Evolutionary conservation across 352 stramenopile species (phyloP).

Genomic region (Pythium plurisporium): DNA sequence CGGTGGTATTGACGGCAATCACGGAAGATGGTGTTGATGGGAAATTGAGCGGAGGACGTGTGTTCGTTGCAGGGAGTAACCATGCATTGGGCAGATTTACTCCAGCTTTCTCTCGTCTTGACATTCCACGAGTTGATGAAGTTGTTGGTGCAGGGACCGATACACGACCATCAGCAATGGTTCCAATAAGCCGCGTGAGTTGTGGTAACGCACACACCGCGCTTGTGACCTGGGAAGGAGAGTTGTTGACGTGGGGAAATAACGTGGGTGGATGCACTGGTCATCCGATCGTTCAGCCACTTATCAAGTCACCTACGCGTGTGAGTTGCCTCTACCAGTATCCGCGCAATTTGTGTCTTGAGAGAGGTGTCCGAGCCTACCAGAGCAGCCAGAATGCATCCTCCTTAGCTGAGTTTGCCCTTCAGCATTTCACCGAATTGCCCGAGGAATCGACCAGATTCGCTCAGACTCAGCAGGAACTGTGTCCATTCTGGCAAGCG

Average conservation of each 20-base stretch:
- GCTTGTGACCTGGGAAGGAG: slow-evolving; percentile 50
- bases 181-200: slow-evolving; percentile 40
- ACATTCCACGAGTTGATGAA: slow-evolving; percentile 7
- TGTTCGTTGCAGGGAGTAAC: slow-evolving; percentile 66
- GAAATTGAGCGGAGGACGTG: slow-evolving; percentile 24
- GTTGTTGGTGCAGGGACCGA: too few relatives aligned
- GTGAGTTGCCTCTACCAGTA: slow-evolving; percentile 60
- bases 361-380: slow-evolving; percentile 23
- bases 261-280: slow-evolving; percentile 65
- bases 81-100: slow-evolving; percentile 63
- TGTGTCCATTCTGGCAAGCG: slow-evolving; percentile 77
- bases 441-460: slow-evolving; percentile 16
- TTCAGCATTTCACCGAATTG: slow-evolving; percentile 16
- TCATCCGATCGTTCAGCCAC: slow-evolving; percentile 31
- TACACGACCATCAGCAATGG: neutral
- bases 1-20: slow-evolving; percentile 39
- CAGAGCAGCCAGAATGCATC: slow-evolving; percentile 69
- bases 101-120: slow-evolving; percentile 40
- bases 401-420: slow-evolving; percentile 38
- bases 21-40: slow-evolving; percentile 6
- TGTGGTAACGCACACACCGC: slow-evolving; percentile 70
- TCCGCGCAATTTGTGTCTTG: slow-evolving; percentile 46
- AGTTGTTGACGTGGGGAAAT: slow-evolving; percentile 74
- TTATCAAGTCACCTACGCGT: slow-evolving; percentile 37
- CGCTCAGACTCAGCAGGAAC: slow-evolving; percentile 65